Conservation (phyloP, 2,329 filamentous ascomycete genomes). For the Septoria petroselini region DNA sequence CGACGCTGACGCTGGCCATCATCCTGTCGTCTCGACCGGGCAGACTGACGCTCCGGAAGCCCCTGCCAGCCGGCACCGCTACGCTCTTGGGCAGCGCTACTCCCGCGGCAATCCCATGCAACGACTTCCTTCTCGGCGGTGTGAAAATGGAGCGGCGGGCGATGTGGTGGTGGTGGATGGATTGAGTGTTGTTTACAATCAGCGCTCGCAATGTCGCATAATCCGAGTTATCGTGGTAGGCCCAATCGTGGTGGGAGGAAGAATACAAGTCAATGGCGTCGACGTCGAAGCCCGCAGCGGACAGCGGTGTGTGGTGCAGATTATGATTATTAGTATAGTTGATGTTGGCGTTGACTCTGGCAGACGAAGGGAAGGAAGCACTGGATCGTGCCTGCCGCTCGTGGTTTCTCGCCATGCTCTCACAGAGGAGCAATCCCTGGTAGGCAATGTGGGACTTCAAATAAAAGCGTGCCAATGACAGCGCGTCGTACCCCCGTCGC, state of each 20-base stretch:
- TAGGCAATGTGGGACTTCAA: conserved; percentile 1
- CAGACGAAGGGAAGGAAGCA: not conserved
- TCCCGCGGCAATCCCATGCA: conserved; percentile 14
- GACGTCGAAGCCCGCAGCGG: conserved; percentile 6
- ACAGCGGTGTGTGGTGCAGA: conserved; percentile 8
- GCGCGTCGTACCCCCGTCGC: not conserved
- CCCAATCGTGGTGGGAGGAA: conserved; percentile 6
- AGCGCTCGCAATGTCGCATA: conserved; percentile 29
- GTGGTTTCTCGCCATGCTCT: not conserved
- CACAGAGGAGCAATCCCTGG: conserved; percentile 2
- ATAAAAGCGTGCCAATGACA: conserved; percentile 3
- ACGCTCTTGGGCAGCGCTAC: conserved; percentile 22
- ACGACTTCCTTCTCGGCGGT: not conserved
- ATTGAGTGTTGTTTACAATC: conserved; percentile 8
- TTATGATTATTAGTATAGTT: not conserved
- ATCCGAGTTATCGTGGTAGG: conserved; percentile 4
- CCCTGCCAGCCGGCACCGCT: conserved; percentile 16
- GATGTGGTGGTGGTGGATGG: not conserved
- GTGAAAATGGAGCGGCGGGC: not conserved
- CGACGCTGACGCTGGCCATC: conserved; percentile 23
- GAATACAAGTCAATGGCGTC: conserved; percentile 1
- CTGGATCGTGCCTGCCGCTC: no score
- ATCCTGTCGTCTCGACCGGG: conserved; percentile 13
- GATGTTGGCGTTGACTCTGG: not conserved
- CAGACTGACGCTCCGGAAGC: conserved; percentile 19